Conservation (phyloP, 257 asterid species). For the Ilex asprella region DNA sequence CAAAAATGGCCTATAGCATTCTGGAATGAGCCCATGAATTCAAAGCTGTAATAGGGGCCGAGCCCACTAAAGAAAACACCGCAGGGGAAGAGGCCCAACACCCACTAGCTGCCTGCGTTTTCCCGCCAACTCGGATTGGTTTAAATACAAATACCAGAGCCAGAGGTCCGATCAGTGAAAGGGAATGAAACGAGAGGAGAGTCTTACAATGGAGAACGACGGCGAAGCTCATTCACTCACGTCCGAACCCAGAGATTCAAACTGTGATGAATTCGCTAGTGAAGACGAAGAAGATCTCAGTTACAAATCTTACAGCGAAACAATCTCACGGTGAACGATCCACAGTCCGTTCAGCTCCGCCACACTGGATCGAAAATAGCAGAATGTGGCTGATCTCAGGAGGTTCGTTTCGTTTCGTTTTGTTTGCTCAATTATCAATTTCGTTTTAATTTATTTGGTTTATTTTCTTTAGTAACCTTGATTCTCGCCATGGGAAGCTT, state of each 20-base stretch:
- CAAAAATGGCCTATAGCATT: no score
- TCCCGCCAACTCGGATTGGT: no score
- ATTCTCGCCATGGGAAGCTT: not conserved
- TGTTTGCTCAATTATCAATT: not conserved
- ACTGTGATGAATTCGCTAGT: constrained; percentile 12
- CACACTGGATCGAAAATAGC: constrained; percentile 37
- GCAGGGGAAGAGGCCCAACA: no score
- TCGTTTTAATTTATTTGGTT: not conserved
- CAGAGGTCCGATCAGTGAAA: no score
- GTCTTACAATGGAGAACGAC: constrained; percentile 41
- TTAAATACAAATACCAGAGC: no score
- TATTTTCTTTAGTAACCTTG: not conserved
- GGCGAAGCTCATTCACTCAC: constrained; percentile 13
- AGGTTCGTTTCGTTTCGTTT: constrained; percentile 28
- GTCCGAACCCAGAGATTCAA: constrained; percentile 42
- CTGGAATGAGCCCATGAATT: no score
- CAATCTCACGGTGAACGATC: constrained; percentile 16
- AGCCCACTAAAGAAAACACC: no score
- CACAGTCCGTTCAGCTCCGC: constrained; percentile 30
- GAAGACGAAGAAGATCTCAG: constrained; percentile 25
- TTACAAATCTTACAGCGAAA: constrained; percentile 17
- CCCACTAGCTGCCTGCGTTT: no score
- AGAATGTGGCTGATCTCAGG: constrained; percentile 61
- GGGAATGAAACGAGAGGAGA: no score
- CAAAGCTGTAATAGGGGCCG: no score